Percentiles rank a stretch among this genome's conserved stretches.
These are phyloP conservation scores for Themeda triandra DNA, from an alignment of 176 grass and related monocot species.

Conservation along the genomic window DNA sequence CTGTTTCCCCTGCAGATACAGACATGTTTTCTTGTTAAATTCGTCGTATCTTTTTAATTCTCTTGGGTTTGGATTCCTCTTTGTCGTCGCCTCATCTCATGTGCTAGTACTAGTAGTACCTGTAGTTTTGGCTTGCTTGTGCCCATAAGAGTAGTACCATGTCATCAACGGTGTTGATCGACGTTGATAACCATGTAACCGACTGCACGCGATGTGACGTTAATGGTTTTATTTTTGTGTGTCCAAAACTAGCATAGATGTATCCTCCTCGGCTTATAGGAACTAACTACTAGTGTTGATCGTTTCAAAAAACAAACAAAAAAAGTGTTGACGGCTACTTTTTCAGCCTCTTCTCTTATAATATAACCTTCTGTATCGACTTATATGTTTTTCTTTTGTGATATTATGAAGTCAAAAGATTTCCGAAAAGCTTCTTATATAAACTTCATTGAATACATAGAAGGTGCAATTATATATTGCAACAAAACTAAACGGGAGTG, in stretches of 20 bases:
- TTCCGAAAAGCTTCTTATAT: neutral
- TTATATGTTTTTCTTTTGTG: too few species aligned
- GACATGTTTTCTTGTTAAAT: neutral
- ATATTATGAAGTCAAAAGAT: neutral
- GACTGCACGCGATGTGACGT: neutral
- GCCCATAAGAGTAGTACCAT: neutral
- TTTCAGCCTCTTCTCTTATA: neutral
- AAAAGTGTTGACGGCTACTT: neutral
- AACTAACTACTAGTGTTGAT: neutral
- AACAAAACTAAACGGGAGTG: neutral
- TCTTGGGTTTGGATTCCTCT: neutral
- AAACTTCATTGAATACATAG: neutral
- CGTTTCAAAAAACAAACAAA: too few species aligned
- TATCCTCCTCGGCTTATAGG: neutral
- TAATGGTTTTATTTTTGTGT: neutral
- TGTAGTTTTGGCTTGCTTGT: neutral
- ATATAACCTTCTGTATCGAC: neutral
- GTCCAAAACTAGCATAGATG: neutral
- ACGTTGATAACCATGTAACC: neutral
- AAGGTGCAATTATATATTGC: neutral
- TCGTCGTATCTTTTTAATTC: neutral
- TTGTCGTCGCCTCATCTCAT: neutral
- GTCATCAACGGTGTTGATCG: neutral
- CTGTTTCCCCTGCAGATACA: neutral
- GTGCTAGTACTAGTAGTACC: neutral